These are phyloP conservation scores for Asterophora parasitica DNA, from an alignment of 768 basidiomycete genomes.

Conservation along the genomic window DNA sequence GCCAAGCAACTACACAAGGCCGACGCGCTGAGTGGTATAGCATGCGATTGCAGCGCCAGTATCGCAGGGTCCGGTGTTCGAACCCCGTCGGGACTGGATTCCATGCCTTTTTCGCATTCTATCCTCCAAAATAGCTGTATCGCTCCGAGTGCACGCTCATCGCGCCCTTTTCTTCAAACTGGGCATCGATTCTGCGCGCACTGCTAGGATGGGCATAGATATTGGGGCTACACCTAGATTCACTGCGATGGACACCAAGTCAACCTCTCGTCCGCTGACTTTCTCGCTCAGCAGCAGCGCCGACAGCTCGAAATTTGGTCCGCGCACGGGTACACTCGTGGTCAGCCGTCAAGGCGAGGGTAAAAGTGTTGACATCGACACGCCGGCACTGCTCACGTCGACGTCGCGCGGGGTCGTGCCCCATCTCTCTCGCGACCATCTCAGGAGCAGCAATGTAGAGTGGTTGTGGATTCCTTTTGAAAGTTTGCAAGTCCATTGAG, in stretches of 20 bases:
- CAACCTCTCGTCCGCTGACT: too few relatives aligned
- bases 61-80: conserved; percentile 45
- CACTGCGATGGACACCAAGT: too few relatives aligned
- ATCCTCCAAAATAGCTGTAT: too few relatives aligned
- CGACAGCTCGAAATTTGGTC: conserved; percentile 22
- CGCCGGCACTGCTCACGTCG: conserved; percentile 56
- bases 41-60: conserved; percentile 40
- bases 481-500: conserved; percentile 66
- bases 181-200: too few relatives aligned
- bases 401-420: conserved; percentile 74
- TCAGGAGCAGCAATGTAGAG: conserved; percentile 37
- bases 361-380: conserved; percentile 28
- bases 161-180: too few relatives aligned
- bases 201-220: too few relatives aligned
- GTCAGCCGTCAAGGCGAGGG: conserved; percentile 9
- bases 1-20: too few relatives aligned
- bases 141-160: too few relatives aligned
- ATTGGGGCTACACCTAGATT: too few relatives aligned
- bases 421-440: conserved; percentile 67
- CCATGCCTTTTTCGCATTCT: too few relatives aligned
- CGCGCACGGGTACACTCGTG: conserved; percentile 30
- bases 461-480: conserved; percentile 77
- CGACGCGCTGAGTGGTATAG: conserved; percentile 52
- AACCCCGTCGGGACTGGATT: conserved; percentile 37
- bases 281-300: not conserved